Evolutionary conservation across 495 filamentous ascomycete genomes (phyloP), one percentile per base, ranked within the genome.

Genomic region (Hyaloscypha hepaticicola): DNA sequence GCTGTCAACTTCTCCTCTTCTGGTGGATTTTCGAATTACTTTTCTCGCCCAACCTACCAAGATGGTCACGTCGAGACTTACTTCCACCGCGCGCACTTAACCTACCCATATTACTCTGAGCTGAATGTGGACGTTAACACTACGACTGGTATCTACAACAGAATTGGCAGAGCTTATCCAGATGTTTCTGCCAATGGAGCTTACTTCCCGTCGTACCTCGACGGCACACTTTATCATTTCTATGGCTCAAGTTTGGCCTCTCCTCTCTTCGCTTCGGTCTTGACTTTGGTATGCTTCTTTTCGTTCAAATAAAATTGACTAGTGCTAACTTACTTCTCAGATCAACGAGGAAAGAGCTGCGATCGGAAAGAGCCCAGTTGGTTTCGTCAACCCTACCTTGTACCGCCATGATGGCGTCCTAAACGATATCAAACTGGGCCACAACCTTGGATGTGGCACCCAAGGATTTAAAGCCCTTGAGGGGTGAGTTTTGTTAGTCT

Each of bases 311-410:
- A 7, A 16, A 22, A n/a, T 11, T 19, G 24, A 41, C 9, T 34
- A 16, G 24, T 16, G 24, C 56, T 57, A 21, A 57, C 55, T 89
- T 5, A 2, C 50, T 31, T 87, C 82, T 11, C 75, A 83, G 2
- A 76, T 84, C 33, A 85, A 83, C 55, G 79, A 78, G 29, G 78
- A 80, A 67, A 74, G 81, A 49, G 57, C 82, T 5, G 72, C 70
- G 4, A 69, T 64, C 3, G 81, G 82, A 5, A 84, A 83, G 71
- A 69, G 73, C 0, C 55, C 82, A 0, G 70, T 85, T n/a, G 83
- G 83, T 0, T 85, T 84, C 55, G 60, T 85, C 6, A 84, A 85
- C 64, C 78, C 80, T 0, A 74, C 75, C 1, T 71, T 84, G 9
- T 86, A 85, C 62, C 72, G 72, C 2, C 71, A 82, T 52, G 76